Base-by-base conservation (phyloP, 306 rosid species). In the Gleditsia sinensis region DNA sequence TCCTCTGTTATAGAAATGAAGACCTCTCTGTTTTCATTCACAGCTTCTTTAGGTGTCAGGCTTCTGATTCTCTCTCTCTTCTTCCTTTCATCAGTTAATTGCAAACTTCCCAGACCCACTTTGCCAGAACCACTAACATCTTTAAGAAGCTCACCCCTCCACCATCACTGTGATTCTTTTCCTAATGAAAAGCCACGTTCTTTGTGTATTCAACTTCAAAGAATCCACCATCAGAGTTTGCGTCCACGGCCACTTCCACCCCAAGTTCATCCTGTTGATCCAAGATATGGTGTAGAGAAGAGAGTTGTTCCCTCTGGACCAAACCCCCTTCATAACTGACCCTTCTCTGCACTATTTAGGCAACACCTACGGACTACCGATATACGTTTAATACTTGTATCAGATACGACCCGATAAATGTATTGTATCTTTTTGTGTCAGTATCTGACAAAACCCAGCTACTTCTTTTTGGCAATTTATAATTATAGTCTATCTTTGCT, bases 311-410 rank as follows among this genome's bases (percentile, higher is more conserved):
- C 98, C 11, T 83, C 98, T 19, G 98, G 98, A 2, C 98, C 98
- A 16, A 93, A 93, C 92, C 98, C 97, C 61, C 98, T 93, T 76
- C 98, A 93, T 84, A 93, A 93, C 57, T 91, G 84, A 86, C 25
- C 49, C 39, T 40, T 32, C 21, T 62, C 45, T 17, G 45, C 42
- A 45, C n/a, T n/a, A n/a, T n/a, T n/a, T n/a, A n/a, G n/a, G n/a
- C n/a, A n/a, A n/a, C n/a, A n/a, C n/a, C n/a, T n/a, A n/a, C n/a
- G n/a, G n/a, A n/a, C n/a, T n/a, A n/a, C n/a, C n/a, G n/a, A n/a
- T n/a, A n/a, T n/a, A n/a, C n/a, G n/a, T n/a, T n/a, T n/a, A n/a
- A n/a, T n/a, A n/a, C n/a, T n/a, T n/a, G n/a, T n/a, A n/a, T n/a
- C n/a, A n/a, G n/a, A n/a, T n/a, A n/a, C n/a, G n/a, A n/a, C n/a